A percentile compares a stretch with the other conserved stretches of the same genome.
phyloP scores from a whole-genome alignment of 192 early-diverging fungal genomes.

The Coemansia sp. region DNA sequence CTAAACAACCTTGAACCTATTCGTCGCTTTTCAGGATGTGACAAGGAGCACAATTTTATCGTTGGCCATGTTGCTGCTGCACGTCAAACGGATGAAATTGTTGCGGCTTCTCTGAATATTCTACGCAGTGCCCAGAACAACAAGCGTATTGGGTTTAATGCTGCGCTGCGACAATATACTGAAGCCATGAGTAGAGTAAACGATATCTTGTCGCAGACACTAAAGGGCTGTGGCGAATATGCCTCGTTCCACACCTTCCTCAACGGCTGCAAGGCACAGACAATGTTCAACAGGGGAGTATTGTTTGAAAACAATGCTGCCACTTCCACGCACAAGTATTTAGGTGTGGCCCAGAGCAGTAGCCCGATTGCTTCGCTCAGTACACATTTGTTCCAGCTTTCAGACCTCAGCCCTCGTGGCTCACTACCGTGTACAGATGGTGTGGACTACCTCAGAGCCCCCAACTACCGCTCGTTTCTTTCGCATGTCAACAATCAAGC shows the following conservation, averaged over 20 bases:
- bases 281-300: slow-evolving; percentile 91
- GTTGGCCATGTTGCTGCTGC: slow-evolving; percentile 89
- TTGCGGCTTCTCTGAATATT: slow-evolving; percentile 60
- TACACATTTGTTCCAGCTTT: slow-evolving; percentile 84
- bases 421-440: slow-evolving; percentile 72
- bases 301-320: slow-evolving; percentile 69
- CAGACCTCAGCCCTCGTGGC: slow-evolving; percentile 74
- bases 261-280: slow-evolving; percentile 84
- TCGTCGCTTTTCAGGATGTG: slow-evolving; percentile 72
- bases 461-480: slow-evolving; percentile 77
- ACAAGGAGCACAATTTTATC: slow-evolving; percentile 80
- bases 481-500: slow-evolving; percentile 63
- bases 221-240: slow-evolving; percentile 71
- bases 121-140: slow-evolving; percentile 55
- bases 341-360: slow-evolving; percentile 86
- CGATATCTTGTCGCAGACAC: slow-evolving; percentile 77
- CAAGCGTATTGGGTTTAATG: slow-evolving; percentile 65
- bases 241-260: slow-evolving; percentile 90
- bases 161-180: slow-evolving; percentile 57
- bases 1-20: slow-evolving; percentile 78
- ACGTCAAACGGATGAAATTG: slow-evolving; percentile 64
- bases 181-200: slow-evolving; percentile 70
- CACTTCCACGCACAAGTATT: slow-evolving; percentile 58
- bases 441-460: slow-evolving; percentile 74
- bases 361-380: slow-evolving; percentile 83